phyloP scores from a whole-genome alignment of 345 rosid genomes.

The Raphanus raphanistrum region DNA sequence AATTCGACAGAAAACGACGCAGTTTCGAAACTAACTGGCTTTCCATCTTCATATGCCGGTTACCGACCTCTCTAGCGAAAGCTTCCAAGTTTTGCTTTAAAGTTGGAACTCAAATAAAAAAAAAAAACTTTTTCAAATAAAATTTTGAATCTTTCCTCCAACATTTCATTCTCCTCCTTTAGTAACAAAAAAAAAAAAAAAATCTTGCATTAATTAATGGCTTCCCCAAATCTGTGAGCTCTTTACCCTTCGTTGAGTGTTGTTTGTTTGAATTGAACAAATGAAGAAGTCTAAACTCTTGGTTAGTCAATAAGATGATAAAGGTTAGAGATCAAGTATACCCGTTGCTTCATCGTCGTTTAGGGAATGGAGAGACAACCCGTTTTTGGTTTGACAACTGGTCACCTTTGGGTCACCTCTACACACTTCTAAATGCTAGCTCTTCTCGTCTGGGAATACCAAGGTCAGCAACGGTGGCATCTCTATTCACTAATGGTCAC shows the following conservation, averaged over 20 bases:
- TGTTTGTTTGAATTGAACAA: background rate
- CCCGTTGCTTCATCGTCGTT: too few species aligned
- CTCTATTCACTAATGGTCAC: too few species aligned
- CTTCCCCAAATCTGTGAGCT: conserved; percentile 23
- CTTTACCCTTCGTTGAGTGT: background rate
- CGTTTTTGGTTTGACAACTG: too few species aligned
- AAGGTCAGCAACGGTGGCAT: too few species aligned
- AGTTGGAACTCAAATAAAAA: background rate
- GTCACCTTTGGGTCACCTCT: too few species aligned
- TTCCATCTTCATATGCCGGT: conserved; percentile 32
- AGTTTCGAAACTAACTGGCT: conserved; percentile 20
- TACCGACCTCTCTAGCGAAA: conserved; percentile 11
- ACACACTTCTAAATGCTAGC: too few species aligned
- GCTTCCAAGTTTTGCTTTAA: background rate
- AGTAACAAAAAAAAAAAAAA: background rate
- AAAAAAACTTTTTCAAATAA: background rate
- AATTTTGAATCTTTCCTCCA: background rate
- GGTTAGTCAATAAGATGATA: too few species aligned
- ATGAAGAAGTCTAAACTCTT: conserved; percentile 46
- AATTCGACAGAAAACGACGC: conserved; percentile 25
- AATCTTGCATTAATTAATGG: conserved; percentile 1
- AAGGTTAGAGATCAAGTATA: too few species aligned
- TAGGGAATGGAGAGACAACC: too few species aligned
- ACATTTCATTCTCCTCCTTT: background rate
- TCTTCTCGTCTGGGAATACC: too few species aligned